Evolutionary conservation across 352 stramenopile genomes (phyloP), one percentile per base, ranked within the genome.

Genomic region (Aphanomyces astaci): DNA sequence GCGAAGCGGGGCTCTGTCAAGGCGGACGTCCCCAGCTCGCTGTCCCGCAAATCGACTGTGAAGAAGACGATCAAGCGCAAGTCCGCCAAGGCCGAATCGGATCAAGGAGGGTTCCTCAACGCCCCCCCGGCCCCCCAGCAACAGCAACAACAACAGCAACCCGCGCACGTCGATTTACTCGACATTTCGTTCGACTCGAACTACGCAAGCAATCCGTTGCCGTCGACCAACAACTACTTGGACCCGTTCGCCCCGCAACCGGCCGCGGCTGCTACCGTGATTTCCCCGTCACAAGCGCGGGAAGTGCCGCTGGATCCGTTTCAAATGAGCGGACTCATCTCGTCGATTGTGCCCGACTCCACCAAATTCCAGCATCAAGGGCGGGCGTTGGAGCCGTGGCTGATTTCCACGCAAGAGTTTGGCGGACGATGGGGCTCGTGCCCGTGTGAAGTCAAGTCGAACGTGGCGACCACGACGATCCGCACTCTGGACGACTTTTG

Each of bases 361-460:
- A 32, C 53, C 24, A 73, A 69, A 2, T 93, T 94, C 74, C 81
- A 92, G 72, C 92, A 90, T 73, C 91, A 92, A 53, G 86, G 86
- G 13, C 86, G 83, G 19, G 57, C 79, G 30, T 63, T 95, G 7
- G 84, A 94, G 76, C 74, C 85, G 56, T 94, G 84, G 84, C 78
- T 86, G 72, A 94, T 95, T 69, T 92, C 83, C 24, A 95, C 87
- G 10, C 83, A 90, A 71, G 86, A 95, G 74, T 95, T 95, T 82
- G 87, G 86, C 46, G 75, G 70, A 3, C 84, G 85, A 51, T 95
- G 87, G 87, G 86, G 86, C 32, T 81, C 86, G 11, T 94, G 84
- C 40, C 83, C 82, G 0, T 89, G 77, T 54, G 87, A 95, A 66
- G 86, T 90, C 75, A 95, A 94, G 72, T 80, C 75, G 28, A 93